A percentile compares a stretch with the other conserved stretches of the same genome.
Conservation (phyloP, 768 basidiomycete species). For the Leccinum subgranulosum region DNA sequence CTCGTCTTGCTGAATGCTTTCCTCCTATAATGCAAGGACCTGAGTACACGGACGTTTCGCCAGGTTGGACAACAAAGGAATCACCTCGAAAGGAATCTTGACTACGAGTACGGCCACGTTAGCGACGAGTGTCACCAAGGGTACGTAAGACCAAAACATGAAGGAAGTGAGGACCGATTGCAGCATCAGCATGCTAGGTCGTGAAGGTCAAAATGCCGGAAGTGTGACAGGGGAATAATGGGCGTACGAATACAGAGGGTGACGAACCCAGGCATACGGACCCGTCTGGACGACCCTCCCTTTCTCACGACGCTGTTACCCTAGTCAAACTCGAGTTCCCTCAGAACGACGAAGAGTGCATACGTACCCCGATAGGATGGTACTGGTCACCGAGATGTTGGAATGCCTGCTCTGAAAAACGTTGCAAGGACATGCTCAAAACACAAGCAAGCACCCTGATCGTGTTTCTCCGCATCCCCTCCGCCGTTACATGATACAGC, state of each 20-base stretch:
- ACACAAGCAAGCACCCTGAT: background rate
- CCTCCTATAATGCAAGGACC: conserved; percentile 1
- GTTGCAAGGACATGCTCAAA: background rate
- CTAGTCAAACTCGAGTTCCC: background rate
- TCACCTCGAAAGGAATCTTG: conserved; percentile 13
- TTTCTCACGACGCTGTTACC: conserved; percentile 10
- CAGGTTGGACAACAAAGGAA: background rate
- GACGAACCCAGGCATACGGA: conserved; percentile 13
- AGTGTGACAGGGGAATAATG: background rate
- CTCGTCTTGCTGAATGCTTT: conserved; percentile 4
- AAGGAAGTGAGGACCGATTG: background rate
- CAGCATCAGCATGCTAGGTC: background rate
- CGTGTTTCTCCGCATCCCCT: background rate
- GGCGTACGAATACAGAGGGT: conserved; percentile 12
- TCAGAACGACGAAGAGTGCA: background rate
- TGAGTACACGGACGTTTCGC: background rate
- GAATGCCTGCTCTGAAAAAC: background rate
- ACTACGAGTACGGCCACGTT: background rate
- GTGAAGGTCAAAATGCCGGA: background rate
- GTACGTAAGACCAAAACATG: conserved; percentile 12
- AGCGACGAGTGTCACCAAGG: background rate
- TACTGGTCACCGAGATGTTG: conserved; percentile 8
- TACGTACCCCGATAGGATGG: conserved; percentile 12
- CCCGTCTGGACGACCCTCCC: conserved; percentile 11
- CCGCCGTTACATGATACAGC: background rate